These are phyloP conservation scores for Tricholoma matsutake DNA, from an alignment of 768 basidiomycete genomes.

Conservation along the genomic window DNA sequence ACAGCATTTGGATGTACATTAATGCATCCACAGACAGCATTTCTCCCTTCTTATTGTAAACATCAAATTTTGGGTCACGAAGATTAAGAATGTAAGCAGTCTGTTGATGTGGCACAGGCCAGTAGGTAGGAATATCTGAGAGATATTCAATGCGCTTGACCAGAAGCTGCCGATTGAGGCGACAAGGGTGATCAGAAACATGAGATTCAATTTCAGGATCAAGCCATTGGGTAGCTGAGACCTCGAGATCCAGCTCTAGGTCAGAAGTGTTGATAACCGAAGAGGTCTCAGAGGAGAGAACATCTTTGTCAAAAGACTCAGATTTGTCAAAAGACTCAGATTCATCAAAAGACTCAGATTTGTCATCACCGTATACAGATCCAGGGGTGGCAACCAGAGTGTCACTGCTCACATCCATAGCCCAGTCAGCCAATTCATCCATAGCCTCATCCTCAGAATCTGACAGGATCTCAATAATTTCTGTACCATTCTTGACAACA, in stretches of 20 bases:
- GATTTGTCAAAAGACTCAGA: too few relatives aligned
- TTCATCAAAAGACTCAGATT: not conserved
- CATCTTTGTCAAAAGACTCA: too few relatives aligned
- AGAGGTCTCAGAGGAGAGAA: not conserved
- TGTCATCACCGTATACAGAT: not conserved
- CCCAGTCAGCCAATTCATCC: not conserved
- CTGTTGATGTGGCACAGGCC: conserved; percentile 9
- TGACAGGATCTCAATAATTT: not conserved
- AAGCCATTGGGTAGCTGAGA: conserved; percentile 1
- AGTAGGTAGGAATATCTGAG: conserved; percentile 2
- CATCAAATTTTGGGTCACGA: conserved; percentile 10
- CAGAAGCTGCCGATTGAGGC: conserved; percentile 8
- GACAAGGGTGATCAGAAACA: not conserved
- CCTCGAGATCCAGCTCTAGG: not conserved
- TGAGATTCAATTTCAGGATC: not conserved
- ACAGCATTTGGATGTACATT: conserved; percentile 7
- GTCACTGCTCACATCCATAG: not conserved
- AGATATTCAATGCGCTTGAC: conserved; percentile 17
- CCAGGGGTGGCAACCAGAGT: not conserved
- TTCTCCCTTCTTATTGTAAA: conserved; percentile 9
- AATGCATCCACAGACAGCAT: conserved; percentile 14
- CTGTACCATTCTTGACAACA: not conserved
- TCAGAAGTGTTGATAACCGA: not conserved
- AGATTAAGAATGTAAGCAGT: conserved; percentile 17
- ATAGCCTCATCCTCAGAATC: not conserved